Evolutionary conservation across 176 grass and related monocot genomes (phyloP), one percentile per base, ranked within the genome.

Genomic region (Secale cereale): DNA sequence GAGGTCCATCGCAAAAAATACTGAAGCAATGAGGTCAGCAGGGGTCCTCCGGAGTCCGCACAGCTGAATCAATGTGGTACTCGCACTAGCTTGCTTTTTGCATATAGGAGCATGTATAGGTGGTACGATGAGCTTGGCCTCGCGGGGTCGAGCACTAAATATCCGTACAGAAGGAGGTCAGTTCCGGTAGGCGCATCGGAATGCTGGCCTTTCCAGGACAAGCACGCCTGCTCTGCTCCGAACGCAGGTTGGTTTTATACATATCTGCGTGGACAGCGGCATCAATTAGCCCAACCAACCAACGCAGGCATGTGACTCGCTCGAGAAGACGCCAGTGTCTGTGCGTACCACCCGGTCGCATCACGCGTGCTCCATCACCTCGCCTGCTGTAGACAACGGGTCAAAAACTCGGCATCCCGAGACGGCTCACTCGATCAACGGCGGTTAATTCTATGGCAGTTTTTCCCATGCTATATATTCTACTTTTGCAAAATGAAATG

Each of bases 101-200:
- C 48, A 52, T 52, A 52, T 59, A n/a, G 69, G 36, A 25, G 36
- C n/a, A 45, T 7, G 37, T 6, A 26, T 39, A 60, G 76, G 61
- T 1, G 0, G 62, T 70, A 82, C 46, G 65, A 82, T 13, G 27
- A 20, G 67, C 48, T 40, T 28, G 80, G 66, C 80, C 9, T 13
- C 7, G 32, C 14, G 80, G 67, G 35, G 50, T 1, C 1, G 68
- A 83, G 52, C 68, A 30, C 9, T 45, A 5, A 17, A 63, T 13
- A 41, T 15, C 5, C 71, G 82, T 84, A 84, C 82, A 19, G 0
- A 29, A 3, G 4, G 59, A 2, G 3, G 69, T 59, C 81, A 83
- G 70, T 5, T 17, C 31, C 74, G 82, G 71, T 84, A 84, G 59
- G 71, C 71, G 82, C 82, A 84, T 84, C 71, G 82, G 71, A 84